Evolutionary conservation across 2,329 filamentous ascomycete species (phyloP), one percentile per base, ranked within the genome.

Genomic region (Sporothrix dimorphospora): DNA sequence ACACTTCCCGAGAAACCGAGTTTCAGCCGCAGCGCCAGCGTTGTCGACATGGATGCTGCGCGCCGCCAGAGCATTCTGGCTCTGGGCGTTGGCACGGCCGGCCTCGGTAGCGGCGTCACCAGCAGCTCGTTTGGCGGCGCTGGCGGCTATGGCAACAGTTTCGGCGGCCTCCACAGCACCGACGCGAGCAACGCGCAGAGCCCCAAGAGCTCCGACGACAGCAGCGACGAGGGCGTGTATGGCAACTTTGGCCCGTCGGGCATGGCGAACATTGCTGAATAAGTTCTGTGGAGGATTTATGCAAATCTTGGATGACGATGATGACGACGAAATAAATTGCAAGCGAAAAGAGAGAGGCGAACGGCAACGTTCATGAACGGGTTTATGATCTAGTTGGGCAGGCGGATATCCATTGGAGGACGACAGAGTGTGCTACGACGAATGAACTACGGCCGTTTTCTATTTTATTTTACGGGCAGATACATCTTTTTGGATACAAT

Each of bases 1-100:
- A 87, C 90, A 75, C 84, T 93, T 21, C 91, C 91, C 0, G 89
- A 91, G 78, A 93, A 93, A 80, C 91, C 91, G 9, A 86, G 86
- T 30, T 85, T 93, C 76, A 89, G 87, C 77, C 83, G 87, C 59
- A 85, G 82, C 47, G 84, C 81, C 3, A 88, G 86, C 75, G 79
- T 82, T 8, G 83, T 80, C 12, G 86, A 88, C 67, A 82, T 88
- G 61, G 83, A 82, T 51, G 73, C 69, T 34, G 72, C 72, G 1
- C 73, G 75, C 14, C 72, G 74, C 9, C 75, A 76, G 71, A 75
- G 75, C 72, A 73, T 76, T 1, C 69, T 76, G 34, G 73, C 74
- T 3, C 71, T 75, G 9, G 73, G 73, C 12, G 72, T 75, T 21
- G 42, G 67, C 40, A 27, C 63, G 24, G 59, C 57, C 21, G 74